Evolutionary conservation across 176 grass and related monocot species (phyloP).

Genomic region (Rhynchospora breviuscula): DNA sequence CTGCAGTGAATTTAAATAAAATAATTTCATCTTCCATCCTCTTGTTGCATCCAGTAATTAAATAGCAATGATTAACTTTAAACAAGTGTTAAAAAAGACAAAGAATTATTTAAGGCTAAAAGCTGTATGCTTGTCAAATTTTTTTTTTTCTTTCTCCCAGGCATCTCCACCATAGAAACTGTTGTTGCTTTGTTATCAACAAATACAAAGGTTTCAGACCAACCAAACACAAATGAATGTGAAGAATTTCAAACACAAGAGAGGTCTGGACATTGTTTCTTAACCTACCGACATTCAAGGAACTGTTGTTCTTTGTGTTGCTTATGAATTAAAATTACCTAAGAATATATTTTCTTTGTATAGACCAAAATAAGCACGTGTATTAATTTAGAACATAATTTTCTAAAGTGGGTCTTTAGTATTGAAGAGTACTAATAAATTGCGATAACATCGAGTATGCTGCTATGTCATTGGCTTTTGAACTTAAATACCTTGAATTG

Average conservation of each 20-base stretch:
- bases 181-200: too few relatives aligned
- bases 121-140: too few relatives aligned
- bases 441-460: not conserved
- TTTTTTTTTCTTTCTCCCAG: too few relatives aligned
- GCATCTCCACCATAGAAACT: too few relatives aligned
- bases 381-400: not conserved
- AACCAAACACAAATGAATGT: not conserved
- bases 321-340: not conserved
- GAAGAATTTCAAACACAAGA: not conserved
- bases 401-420: not conserved
- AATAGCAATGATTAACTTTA: not conserved
- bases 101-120: not conserved
- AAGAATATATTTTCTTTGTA: not conserved
- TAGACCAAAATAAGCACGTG: not conserved
- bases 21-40: not conserved
- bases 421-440: not conserved
- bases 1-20: not conserved
- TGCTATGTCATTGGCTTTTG: not conserved
- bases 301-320: not conserved
- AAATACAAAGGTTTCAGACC: not conserved
- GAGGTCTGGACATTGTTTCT: not conserved
- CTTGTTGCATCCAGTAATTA: not conserved
- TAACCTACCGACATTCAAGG: not conserved
- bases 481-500: too few relatives aligned
- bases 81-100: not conserved